Percentiles rank a stretch among this genome's conserved stretches.
Evolutionary conservation across 345 rosid species (phyloP).

Genomic region (Anastatica hierochuntica): DNA sequence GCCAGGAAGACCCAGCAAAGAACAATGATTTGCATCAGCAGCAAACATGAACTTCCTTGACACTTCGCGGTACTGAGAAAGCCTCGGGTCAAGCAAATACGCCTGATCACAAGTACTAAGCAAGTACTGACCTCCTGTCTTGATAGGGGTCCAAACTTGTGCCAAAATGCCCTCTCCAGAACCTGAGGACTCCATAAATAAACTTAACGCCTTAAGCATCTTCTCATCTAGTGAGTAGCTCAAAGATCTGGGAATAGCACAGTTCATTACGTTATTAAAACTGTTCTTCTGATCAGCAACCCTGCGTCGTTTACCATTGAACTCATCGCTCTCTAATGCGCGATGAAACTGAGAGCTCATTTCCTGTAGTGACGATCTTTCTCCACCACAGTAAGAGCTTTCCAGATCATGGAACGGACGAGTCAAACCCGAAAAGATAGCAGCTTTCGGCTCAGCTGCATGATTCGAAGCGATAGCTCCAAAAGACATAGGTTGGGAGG

Average conservation of each 20-base stretch:
- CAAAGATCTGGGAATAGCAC: constrained; percentile 36
- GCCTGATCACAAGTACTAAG: constrained; percentile 82
- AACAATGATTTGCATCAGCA: constrained; percentile 44
- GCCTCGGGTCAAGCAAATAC: constrained; percentile 67
- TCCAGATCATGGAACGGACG: constrained; percentile 24
- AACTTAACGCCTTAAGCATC: constrained; percentile 78
- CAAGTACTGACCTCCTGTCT: constrained; percentile 47
- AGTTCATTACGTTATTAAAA: too few relatives aligned
- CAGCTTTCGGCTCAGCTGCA: constrained; percentile 24
- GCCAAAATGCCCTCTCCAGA: constrained; percentile 78
- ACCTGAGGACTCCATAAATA: constrained; percentile 59
- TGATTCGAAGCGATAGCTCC: constrained; percentile 29
- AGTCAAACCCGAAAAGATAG: constrained; percentile 15
- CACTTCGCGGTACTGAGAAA: constrained; percentile 82
- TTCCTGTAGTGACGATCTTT: constrained; percentile 41
- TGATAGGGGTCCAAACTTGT: constrained; percentile 78
- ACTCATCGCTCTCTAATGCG: constrained; percentile 14
- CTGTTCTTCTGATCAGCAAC: constrained; percentile 15
- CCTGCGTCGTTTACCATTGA: constrained; percentile 22
- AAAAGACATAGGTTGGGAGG: too few relatives aligned
- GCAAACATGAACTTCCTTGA: constrained; percentile 74
- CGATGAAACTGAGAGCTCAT: constrained; percentile 21
- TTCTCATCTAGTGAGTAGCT: constrained; percentile 57
- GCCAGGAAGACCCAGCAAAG: constrained; percentile 77
- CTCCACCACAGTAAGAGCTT: constrained; percentile 36